Base-by-base conservation (phyloP, 108 stramenopile genomes). In the Schizochytrium sp. region DNA sequence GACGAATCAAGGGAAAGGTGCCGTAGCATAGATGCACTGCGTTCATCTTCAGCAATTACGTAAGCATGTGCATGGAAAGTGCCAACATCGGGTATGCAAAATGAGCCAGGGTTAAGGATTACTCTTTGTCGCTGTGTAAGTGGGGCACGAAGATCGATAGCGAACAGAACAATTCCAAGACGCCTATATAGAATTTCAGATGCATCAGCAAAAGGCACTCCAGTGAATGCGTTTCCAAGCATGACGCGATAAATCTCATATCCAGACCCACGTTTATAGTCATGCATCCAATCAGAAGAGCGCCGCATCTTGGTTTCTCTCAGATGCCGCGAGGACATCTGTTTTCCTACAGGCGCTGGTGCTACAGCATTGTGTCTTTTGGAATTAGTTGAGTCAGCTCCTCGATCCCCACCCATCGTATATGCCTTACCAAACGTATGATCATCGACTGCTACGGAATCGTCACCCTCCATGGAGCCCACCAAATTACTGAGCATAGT, bases 401-500 rank as follows among this genome's bases (percentile, higher is more conserved):
- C 28, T 28, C 28, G 28, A 28, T 28, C 28, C 28, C 28, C 28
- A 28, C 28, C 28, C 28, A 28, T 28, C 28, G 28, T 28, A 28
- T 28, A 28, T 28, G 28, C 28, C 28, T 28, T 28, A 28, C 28
- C 28, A 28, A 28, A 28, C 28, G 28, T 28, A 1, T 4, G 10
- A 4, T 87, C 72, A 45, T 56, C 53, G 56, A 3, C 12, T 28
- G 47, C 4, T n/a, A 13, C 89, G 28, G 3, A 46, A 2, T 8
- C 46, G 56, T 55, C 61, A 28, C 12, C 73, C 19, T 89, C 89
- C 76, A 83, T 49, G 4, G 89, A 89, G 4, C 72, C 61, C 46
- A 89, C 87, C 3, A 89, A 41, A 61, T 89, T 89, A 50, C 4
- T 72, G 28, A 89, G 46, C 56, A 89, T 57, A 55, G 89, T 83